phyloP scores from a whole-genome alignment of 1,284 basidiomycete species.

The Cutaneotrichosporon mucoides region DNA sequence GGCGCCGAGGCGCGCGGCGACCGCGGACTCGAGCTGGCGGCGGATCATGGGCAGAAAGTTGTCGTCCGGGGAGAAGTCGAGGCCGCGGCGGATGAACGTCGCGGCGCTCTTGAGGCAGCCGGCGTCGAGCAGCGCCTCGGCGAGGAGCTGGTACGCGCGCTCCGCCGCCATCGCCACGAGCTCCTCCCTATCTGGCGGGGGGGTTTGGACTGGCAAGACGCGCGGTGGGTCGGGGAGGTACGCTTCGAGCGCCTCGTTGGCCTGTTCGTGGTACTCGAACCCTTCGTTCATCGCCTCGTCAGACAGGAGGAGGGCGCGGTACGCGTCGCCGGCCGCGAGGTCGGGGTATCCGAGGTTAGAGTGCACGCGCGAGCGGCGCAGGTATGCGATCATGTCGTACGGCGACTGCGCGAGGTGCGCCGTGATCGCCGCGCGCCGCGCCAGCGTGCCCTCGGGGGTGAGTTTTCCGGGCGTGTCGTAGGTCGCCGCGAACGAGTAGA shows the following conservation, averaged over 20 bases:
- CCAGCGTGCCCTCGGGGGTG: too few relatives aligned
- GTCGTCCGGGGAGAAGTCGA: slow-evolving; percentile 5
- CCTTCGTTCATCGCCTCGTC: slow-evolving; percentile 13
- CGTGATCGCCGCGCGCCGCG: neutral
- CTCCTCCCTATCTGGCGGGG: neutral
- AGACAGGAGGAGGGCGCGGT: slow-evolving; percentile 15
- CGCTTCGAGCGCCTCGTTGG: slow-evolving; percentile 3
- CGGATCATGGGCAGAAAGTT: neutral
- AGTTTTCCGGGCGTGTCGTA: too few relatives aligned
- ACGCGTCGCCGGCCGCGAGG: slow-evolving; percentile 16
- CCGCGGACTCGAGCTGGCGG: neutral
- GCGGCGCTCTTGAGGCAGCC: slow-evolving; percentile 13
- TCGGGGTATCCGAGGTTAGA: slow-evolving; percentile 9
- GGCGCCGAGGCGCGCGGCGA: neutral
- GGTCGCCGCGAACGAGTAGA: too few relatives aligned
- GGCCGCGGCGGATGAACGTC: slow-evolving; percentile 10
- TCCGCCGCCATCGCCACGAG: neutral
- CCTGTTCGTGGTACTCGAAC: slow-evolving; percentile 11
- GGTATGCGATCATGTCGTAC: slow-evolving; percentile 12
- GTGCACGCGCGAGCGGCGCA: slow-evolving; percentile 4
- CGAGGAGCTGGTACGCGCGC: slow-evolving; percentile 12
- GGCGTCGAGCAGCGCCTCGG: slow-evolving; percentile 1
- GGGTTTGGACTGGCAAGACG: too few relatives aligned
- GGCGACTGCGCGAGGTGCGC: slow-evolving; percentile 4
- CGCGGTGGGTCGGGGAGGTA: neutral